Evolutionary conservation across 1,284 basidiomycete genomes (phyloP), one percentile per base, ranked within the genome.

Genomic region (Moesziomyces globuligerus): DNA sequence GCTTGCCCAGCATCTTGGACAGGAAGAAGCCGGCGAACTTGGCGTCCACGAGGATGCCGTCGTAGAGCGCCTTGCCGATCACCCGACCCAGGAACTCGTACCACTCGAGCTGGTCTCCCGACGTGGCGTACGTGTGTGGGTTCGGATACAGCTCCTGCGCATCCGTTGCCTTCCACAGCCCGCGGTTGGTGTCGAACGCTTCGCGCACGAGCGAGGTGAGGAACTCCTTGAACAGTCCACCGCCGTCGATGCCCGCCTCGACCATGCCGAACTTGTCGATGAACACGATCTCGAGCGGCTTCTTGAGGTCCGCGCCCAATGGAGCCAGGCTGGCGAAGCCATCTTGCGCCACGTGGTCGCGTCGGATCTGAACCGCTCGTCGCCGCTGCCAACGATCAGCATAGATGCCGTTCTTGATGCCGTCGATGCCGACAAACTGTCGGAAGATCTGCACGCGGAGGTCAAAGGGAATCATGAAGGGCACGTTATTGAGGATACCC

Each of bases 201-300:
- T 98, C 94, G 77, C 91, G 93, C 51, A 83, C 85, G 65, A 76
- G 85, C 80, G 83, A 84, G 1, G 94, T 98, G 76, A 98, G 88
- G 79, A 98, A 96, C 83, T 98, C 96, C 81, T 98, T 99, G 86
- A 97, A 98, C 8, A 98, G 89, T 0, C 96, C 95, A 3, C 96
- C 94, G 1, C 95, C 95, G 76, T 98, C 94, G 29, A 95, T 94
- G 0, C 93, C 93, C 26, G 90, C 90, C 89, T 94, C 93, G 72
- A 88, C 88, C 59, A 90, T 85, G 10, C 92, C 93, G 68, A 89
- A 95, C 84, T 93, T 88, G 83, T 98, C 93, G 28, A 96, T 86
- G 81, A 98, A 98, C 10, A 87, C 87, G 76, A 98, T 98, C 79
- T 91, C 87, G 21, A 98, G 86, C 9, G 88, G 88, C 28, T 86